Conservation (phyloP, 257 asterid genomes). For the Craterostigma plantagineum region DNA sequence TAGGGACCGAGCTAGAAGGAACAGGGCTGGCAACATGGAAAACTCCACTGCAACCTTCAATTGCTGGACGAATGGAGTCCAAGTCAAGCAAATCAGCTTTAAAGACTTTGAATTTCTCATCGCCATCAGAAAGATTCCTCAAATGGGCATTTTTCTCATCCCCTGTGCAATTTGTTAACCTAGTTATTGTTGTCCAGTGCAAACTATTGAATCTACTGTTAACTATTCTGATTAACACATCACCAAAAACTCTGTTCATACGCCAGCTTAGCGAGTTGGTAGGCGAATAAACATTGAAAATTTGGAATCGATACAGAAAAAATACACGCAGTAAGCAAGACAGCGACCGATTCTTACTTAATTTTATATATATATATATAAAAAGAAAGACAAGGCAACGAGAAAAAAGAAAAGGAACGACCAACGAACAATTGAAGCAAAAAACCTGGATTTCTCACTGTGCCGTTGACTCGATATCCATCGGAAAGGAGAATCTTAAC, state of each 20-base stretch:
- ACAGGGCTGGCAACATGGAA: constrained; percentile 79
- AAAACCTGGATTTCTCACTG: constrained; percentile 55
- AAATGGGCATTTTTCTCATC: constrained; percentile 40
- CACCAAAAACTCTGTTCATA: too few relatives aligned
- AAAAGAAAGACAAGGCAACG: background rate
- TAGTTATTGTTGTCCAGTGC: background rate
- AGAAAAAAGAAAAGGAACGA: background rate
- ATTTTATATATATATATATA: too few relatives aligned
- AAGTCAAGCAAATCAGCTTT: constrained; percentile 65
- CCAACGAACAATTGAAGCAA: background rate
- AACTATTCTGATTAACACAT: background rate
- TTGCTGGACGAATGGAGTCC: constrained; percentile 40
- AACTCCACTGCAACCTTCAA: constrained; percentile 54
- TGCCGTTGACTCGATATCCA: constrained; percentile 45
- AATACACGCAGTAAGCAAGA: too few relatives aligned
- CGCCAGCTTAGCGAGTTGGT: too few relatives aligned
- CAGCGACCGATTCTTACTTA: too few relatives aligned
- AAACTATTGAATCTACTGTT: background rate
- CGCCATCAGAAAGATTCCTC: constrained; percentile 33
- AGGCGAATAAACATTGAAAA: too few relatives aligned
- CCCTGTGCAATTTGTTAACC: constrained; percentile 17
- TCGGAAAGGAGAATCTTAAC: constrained; percentile 55
- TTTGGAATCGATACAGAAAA: too few relatives aligned
- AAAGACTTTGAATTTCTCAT: constrained; percentile 34
- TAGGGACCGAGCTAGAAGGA: constrained; percentile 40